Percentiles rank a stretch among this genome's conserved stretches.
Conservation (phyloP, 2,329 filamentous ascomycete species). For the Gliomastix tumulicola region DNA sequence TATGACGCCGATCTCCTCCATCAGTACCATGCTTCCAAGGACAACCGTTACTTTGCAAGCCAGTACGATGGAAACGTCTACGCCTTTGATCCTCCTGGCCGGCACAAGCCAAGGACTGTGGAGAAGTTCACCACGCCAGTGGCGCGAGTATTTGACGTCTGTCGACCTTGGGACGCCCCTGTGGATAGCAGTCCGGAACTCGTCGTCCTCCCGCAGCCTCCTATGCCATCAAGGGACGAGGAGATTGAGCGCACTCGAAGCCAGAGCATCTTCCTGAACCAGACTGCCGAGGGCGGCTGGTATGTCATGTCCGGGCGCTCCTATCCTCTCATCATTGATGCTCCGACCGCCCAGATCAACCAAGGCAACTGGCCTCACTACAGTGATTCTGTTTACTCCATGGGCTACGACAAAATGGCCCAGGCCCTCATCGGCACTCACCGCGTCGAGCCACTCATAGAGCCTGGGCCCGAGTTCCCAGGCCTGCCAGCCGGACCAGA, state of each 20-base stretch:
- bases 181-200: slow-evolving; percentile 64
- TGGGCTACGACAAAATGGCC: slow-evolving; percentile 40
- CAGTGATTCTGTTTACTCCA: slow-evolving; percentile 27
- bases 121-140: slow-evolving; percentile 71
- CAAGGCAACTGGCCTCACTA: slow-evolving; percentile 40
- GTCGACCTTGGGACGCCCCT: slow-evolving; percentile 60
- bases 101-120: slow-evolving; percentile 52
- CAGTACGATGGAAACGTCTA: slow-evolving; percentile 79
- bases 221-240: slow-evolving; percentile 51
- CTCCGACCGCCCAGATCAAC: slow-evolving; percentile 38
- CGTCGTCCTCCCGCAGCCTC: slow-evolving; percentile 79
- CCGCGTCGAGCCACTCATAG: slow-evolving; percentile 40
- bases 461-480: neutral
- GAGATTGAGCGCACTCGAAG: slow-evolving; percentile 44
- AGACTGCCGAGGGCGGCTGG: slow-evolving; percentile 81
- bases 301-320: slow-evolving; percentile 83
- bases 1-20: slow-evolving; percentile 80
- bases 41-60: slow-evolving; percentile 84
- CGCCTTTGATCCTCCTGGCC: slow-evolving; percentile 59
- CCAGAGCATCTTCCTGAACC: slow-evolving; percentile 75
- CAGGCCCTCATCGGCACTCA: slow-evolving; percentile 68
- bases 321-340: slow-evolving; percentile 79
- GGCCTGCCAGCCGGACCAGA: no score
- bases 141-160: slow-evolving; percentile 82
- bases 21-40: slow-evolving; percentile 74